Percentiles rank a stretch among this genome's conserved stretches.
Evolutionary conservation across 805 yeast species (phyloP).

Genomic region (Candida germanica): DNA sequence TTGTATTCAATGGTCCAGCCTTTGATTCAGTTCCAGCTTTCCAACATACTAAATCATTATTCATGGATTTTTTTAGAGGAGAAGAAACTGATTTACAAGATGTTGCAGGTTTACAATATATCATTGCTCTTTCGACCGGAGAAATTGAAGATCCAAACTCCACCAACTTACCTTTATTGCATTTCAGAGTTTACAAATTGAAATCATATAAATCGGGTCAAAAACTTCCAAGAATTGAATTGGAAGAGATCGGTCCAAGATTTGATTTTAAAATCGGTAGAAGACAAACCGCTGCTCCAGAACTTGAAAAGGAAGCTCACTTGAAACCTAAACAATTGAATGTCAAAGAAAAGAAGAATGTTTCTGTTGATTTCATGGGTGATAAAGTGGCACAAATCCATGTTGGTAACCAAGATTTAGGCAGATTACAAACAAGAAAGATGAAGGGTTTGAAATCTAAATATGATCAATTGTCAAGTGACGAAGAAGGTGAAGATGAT

Average conservation of each 20-base stretch:
- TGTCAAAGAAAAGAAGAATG: conserved; percentile 82
- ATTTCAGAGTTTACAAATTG: conserved; percentile 87
- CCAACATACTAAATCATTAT: conserved; percentile 81
- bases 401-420: conserved; percentile 91
- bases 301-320: conserved; percentile 85
- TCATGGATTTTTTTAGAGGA: conserved; percentile 88
- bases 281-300: conserved; percentile 76
- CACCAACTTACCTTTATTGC: conserved; percentile 68
- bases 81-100: conserved; percentile 79
- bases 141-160: conserved; percentile 75
- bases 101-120: conserved; percentile 91
- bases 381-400: conserved; percentile 96
- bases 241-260: conserved; percentile 94
- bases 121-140: conserved; percentile 75
- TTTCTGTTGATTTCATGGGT: conserved; percentile 84
- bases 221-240: conserved; percentile 88
- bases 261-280: conserved; percentile 91
- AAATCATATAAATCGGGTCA: conserved; percentile 81
- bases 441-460: conserved; percentile 94
- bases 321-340: conserved; percentile 78
- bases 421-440: conserved; percentile 90
- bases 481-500: conserved; percentile 34
- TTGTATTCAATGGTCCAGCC: conserved; percentile 86
- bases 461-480: conserved; percentile 71
- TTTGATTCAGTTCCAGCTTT: conserved; percentile 87